Evolutionary conservation across 75 land plant species (phyloP).

Genomic region (Larix kaempferi): DNA sequence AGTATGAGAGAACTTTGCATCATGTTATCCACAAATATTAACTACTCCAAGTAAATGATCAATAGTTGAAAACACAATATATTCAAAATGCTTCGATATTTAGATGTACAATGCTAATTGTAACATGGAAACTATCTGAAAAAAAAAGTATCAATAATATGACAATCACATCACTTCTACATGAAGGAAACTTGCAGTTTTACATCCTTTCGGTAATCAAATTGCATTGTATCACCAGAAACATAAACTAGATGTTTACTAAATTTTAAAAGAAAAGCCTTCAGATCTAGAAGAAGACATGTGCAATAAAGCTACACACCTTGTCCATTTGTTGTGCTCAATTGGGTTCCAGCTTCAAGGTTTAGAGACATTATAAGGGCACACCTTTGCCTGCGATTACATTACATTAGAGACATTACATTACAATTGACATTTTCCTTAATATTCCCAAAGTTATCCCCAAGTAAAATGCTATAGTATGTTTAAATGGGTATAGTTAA

Average conservation of each 20-base stretch:
- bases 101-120: too few species aligned
- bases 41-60: too few species aligned
- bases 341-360: slow-evolving; percentile 83
- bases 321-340: slow-evolving; percentile 88
- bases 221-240: background rate
- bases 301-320: slow-evolving; percentile 35
- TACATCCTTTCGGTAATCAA: background rate
- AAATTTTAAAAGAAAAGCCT: background rate
- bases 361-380: slow-evolving; percentile 79
- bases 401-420: too few species aligned
- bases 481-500: background rate
- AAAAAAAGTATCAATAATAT: too few species aligned
- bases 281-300: background rate
- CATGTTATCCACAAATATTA: too few species aligned
- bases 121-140: too few species aligned
- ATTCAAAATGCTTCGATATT: too few species aligned
- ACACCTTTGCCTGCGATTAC: slow-evolving; percentile 86
- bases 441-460: background rate
- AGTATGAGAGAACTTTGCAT: background rate
- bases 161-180: too few species aligned
- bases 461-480: background rate
- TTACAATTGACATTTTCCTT: background rate
- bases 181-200: too few species aligned
- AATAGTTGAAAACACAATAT: too few species aligned
- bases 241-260: background rate